These are phyloP conservation scores for Zanthoxylum bungeanum DNA, from an alignment of 345 rosid species.

Conservation along the genomic window DNA sequence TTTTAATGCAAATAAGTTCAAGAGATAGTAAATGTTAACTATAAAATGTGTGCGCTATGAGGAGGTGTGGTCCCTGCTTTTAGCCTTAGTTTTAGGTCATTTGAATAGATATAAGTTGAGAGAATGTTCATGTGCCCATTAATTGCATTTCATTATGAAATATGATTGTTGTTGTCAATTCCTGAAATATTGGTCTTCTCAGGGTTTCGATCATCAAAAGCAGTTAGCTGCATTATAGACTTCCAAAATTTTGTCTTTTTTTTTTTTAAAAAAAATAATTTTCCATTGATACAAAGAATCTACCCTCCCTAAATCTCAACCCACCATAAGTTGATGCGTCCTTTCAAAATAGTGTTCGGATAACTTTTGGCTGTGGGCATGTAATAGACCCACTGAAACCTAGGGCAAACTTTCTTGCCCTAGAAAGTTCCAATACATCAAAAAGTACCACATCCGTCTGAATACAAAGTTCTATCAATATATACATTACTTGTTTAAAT, in stretches of 20 bases:
- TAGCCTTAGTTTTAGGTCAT: neutral
- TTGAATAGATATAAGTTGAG: conserved; percentile 10
- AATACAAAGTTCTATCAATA: no score
- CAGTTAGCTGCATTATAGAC: neutral
- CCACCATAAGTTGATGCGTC: neutral
- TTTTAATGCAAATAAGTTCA: no score
- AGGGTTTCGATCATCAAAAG: conserved; percentile 16
- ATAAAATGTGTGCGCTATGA: neutral
- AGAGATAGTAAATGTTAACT: neutral
- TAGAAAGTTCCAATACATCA: neutral
- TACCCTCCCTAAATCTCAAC: neutral
- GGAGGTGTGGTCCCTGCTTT: neutral
- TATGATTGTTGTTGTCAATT: conserved; percentile 13
- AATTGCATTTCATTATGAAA: neutral
- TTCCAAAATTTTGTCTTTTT: neutral
- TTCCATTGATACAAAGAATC: neutral
- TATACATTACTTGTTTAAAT: no score
- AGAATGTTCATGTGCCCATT: conserved; percentile 10
- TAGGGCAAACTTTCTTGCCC: neutral
- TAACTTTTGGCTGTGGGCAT: neutral
- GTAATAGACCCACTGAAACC: neutral
- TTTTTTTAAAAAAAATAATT: no score
- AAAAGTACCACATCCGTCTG: neutral
- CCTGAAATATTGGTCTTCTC: conserved; percentile 17
- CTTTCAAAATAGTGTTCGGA: conserved; percentile 3